Evolutionary conservation across 805 yeast genomes (phyloP), one percentile per base, ranked within the genome.

Genomic region (Suhomyces xylopsoci): DNA sequence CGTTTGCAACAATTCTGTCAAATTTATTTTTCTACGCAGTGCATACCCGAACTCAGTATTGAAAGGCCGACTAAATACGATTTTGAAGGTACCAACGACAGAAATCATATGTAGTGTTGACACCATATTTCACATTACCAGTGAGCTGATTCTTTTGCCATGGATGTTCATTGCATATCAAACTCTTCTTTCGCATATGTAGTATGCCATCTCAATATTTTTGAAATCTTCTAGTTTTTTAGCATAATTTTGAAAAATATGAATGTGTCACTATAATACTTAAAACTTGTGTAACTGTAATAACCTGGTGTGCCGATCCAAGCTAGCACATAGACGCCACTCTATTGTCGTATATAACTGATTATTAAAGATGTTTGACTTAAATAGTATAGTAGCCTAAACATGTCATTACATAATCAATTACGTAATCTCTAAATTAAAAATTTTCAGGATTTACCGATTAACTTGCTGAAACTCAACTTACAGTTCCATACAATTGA

Each of bases 351-450:
- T 10, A 12, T 28, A 28, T 1, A 3, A 22, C 25, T 22, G 25
- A 5, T 4, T 22, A 22, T 22, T 22, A 5, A 22, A 22, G 25
- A 6, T 22, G 25, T 22, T n/a, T 30, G 15, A 30, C 9, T 7
- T 30, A 7, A 30, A 12, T 6, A n/a, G 24, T 49, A 30, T 15
- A 32, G n/a, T n/a, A n/a, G 34, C n/a, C 34, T 30, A 30, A 10
- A 30, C 15, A 2, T 6, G 8, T 6, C 36, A 32, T 40, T 19
- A 20, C 43, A 6, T 40, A 20, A 40, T 20, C 7, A 5, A 42
- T 42, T 42, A 42, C 28, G n/a, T 42, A 42, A 42, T 42, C 45
- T 22, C 45, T 4, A 12, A 17, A 32, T 41, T 51, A 47, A 51
- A 47, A 40, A 15, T 51, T 40, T 45, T 40, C 49, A 44, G 38